phyloP scores from a whole-genome alignment of 2,329 filamentous ascomycete species.

The Ophiostoma himal-ulmi region DNA sequence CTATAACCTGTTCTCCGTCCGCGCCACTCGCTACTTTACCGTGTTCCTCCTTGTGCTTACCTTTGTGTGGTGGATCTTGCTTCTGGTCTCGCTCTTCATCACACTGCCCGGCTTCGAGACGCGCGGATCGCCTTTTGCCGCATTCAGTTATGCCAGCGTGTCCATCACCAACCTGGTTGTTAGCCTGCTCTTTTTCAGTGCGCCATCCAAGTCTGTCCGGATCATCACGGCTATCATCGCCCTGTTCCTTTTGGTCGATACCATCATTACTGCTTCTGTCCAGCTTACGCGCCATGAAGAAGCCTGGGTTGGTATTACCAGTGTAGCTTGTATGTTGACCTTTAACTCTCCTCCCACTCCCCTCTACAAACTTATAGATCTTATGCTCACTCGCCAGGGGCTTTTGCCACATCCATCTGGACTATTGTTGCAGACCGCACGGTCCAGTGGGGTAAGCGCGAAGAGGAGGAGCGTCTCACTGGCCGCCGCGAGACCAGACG shows the following conservation, averaged over 20 bases:
- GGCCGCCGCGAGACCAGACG: constrained; percentile 81
- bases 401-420: constrained; percentile 71
- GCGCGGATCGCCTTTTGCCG: constrained; percentile 86
- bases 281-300: constrained; percentile 73
- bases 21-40: constrained; percentile 71
- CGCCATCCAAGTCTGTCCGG: constrained; percentile 73
- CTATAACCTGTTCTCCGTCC: constrained; percentile 90
- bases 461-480: constrained; percentile 89
- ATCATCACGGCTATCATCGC: constrained; percentile 65
- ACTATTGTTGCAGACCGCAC: constrained; percentile 71
- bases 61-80: constrained; percentile 86
- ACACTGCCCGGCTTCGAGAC: constrained; percentile 82
- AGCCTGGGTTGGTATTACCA: constrained; percentile 83
- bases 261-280: constrained; percentile 73
- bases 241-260: constrained; percentile 62
- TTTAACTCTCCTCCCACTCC: not conserved
- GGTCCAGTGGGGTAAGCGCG: constrained; percentile 84
- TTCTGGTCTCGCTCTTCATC: constrained; percentile 85
- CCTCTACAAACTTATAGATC: too few species aligned
- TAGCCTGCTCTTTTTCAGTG: constrained; percentile 77
- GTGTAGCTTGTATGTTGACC: constrained; percentile 56
- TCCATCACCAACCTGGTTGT: constrained; percentile 70
- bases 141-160: constrained; percentile 76
- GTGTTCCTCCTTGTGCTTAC: constrained; percentile 68
- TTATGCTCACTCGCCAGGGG: constrained; percentile 42